These are phyloP conservation scores for Vaccinium corymbosum DNA, from an alignment of 148 eudicot genomes.

Conservation along the genomic window DNA sequence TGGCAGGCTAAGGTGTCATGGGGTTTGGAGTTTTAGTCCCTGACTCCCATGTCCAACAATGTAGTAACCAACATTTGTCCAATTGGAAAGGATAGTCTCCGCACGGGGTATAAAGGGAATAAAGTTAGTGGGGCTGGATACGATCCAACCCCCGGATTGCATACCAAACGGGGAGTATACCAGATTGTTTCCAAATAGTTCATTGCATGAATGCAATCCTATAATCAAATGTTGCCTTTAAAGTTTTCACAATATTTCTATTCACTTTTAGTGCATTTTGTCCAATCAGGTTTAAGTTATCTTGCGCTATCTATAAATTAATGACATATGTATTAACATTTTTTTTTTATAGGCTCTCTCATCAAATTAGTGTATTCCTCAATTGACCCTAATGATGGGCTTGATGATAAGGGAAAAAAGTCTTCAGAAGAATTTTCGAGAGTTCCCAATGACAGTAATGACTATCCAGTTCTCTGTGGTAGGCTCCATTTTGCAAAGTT, in stretches of 20 bases:
- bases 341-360: conserved; percentile 55
- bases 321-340: neutral
- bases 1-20: neutral
- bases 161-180: neutral
- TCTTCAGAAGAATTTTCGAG: conserved; percentile 33
- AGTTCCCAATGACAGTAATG: conserved; percentile 26
- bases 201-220: no score
- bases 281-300: neutral
- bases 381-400: conserved; percentile 27
- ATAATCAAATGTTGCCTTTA: neutral
- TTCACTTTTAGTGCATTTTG: neutral
- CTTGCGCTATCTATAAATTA: neutral
- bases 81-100: neutral
- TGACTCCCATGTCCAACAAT: neutral
- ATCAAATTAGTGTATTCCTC: conserved; percentile 84
- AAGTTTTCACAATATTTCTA: neutral
- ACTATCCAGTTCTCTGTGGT: conserved; percentile 41
- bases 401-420: conserved; percentile 24
- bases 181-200: neutral
- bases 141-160: neutral
- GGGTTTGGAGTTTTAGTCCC: neutral
- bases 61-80: neutral
- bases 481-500: conserved; percentile 81
- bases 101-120: neutral
- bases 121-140: neutral